Evolutionary conservation across 1,284 basidiomycete species (phyloP), one percentile per base, ranked within the genome.

Genomic region (Kalmanozyma brasiliensis): DNA sequence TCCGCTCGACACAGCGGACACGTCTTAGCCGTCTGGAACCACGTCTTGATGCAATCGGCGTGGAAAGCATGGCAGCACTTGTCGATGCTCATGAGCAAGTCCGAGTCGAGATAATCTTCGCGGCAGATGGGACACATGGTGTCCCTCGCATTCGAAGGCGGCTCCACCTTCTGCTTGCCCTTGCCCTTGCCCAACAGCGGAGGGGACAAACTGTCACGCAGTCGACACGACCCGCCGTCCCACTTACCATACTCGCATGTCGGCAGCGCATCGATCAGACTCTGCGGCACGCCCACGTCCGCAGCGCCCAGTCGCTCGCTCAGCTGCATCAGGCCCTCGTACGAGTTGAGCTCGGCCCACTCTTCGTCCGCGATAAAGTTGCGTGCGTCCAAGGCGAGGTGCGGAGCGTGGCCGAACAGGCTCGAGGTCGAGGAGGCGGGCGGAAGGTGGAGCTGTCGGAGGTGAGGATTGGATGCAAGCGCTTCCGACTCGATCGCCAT

Each of bases 311-410:
- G 4, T 32, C 51, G 34, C 17, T 65, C 61, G 43, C 52, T 34
- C 9, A 70, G 42, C 37, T 47, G 52, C 58, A 62, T 46, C 13
- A 70, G 53, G 3, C 52, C 45, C 40, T 70, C 67, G 43, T 61
- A 70, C 29, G 61, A 53, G n/a, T 61, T 60, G 46, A 60, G 42
- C 43, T 47, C 49, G 16, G 56, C 61, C 67, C 62, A 70, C 19
- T 70, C 67, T 29, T 70, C 62, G 24, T 69, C 66, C 16, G 66
- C 41, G 45, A 69, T 52, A 42, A 64, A 69, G 48, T 69, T 63
- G 44, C 60, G 56, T 30, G 56, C 51, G 24, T 69, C 66, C 30
- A 60, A 45, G 2, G 59, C 53, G 17, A 63, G 40, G 19, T 43
- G 47, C 23, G 48, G 37, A 0, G 29, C 19, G 20, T 40, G 37